Base-by-base conservation (phyloP, 331 rosid genomes). In the Pyracantha coccinea region DNA sequence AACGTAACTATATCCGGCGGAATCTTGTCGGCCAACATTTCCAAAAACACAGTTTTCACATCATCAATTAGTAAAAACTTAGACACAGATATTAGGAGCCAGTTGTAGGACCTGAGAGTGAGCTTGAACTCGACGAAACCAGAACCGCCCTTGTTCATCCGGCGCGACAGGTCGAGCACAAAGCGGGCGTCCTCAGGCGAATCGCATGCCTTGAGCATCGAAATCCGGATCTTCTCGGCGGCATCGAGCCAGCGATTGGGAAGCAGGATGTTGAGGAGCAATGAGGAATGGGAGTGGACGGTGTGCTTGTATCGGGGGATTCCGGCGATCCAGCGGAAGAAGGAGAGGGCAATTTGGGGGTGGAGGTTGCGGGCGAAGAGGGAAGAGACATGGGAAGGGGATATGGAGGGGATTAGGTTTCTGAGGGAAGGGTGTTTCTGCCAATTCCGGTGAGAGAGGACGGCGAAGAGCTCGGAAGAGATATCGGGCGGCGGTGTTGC, bases 151-250 rank as follows among this genome's bases (percentile, higher is more conserved):
- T 15, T 0, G 12, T 68, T 68, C 69, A 68, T 25, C 55, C 16
- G 31, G 35, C 38, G 44, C 44, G 23, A 23, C 25, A 58, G 63
- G 29, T 58, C 63, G 28, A 58, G 63, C 63, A 72, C 59, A 28
- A 72, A 59, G 16, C 44, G 32, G 32, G 68, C 31, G 14, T 59
- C 77, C 12, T 33, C 68, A 5, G 63, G 38, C 25, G 68, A 73
- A 41, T 23, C 57, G 33, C 77, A 73, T 44, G 77, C 58, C 41
- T 60, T 73, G 17, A 73, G 44, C 76, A 72, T 72, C 57, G 58
- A 72, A 72, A 72, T 59, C 19, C 55, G 33, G 55, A 72, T 58
- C 41, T 59, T 72, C 52, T 72, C 68, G 2, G 68, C 68, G 5
- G 44, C 68, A 24, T 33, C 57, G 5, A 72, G 13, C 25, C 44